Base-by-base conservation (phyloP, 1,139 yeast species). In the Hyphopichia buzzinii region DNA sequence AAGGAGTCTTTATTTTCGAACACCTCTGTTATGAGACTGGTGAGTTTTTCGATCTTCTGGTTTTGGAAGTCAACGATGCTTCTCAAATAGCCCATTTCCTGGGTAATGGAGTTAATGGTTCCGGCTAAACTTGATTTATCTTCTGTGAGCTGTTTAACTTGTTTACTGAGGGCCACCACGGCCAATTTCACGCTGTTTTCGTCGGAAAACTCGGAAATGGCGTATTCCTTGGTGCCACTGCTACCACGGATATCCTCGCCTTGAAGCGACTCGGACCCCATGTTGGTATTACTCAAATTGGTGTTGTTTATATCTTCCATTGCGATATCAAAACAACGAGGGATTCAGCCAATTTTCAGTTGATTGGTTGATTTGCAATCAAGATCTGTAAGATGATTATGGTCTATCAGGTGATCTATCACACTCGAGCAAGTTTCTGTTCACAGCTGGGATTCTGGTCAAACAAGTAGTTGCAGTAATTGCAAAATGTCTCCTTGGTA, bases 11-110 rank as follows among this genome's bases (percentile, higher is more conserved):
- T 65, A 44, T 59, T 62, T 33, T 62, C 68, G 32, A 64, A 49
- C 38, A 60, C 49, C 17, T 66, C 69, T 22, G 56, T 45, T 30
- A 67, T 53, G 36, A 66, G 48, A 27, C 50, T 45, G 23, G 70
- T 57, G 40, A 69, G 52, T 48, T 67, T 67, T 35, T 69, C 74
- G 35, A 70, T 58, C 45, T 66, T 66, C 41, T 50, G 52, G 46
- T 59, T 61, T 43, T 69, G 74, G 46, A 56, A 64, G 15, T 65
- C 72, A 29, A 68, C 51, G 16, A 67, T 50, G 32, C 62, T 69
- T 34, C 70, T 60, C 29, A 70, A 50, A 42, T 62, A 64, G 17
- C 57, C 54, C 24, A 68, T 48, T 37, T 68, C 73, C 36, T 63
- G 64, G 36, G 49, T 52, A 13, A 64, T 46, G 8, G 56, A 27